A percentile compares a stretch with the other conserved stretches of the same genome.
Conservation (phyloP, 2,329 filamentous ascomycete genomes). For the Niveomyces coronatus region DNA sequence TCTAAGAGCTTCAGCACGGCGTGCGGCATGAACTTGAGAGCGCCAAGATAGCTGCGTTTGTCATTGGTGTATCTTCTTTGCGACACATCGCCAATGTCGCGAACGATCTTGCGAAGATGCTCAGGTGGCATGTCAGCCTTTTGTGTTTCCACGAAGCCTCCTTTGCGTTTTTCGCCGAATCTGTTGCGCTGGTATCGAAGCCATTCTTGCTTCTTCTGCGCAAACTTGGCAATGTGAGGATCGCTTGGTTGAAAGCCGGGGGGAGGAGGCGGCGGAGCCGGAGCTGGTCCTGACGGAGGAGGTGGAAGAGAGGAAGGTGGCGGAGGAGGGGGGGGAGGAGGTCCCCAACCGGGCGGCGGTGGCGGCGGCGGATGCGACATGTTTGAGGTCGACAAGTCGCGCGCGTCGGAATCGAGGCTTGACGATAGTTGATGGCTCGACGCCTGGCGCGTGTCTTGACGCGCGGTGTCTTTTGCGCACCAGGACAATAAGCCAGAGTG, state of each 20-base stretch:
- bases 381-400: constrained; percentile 16
- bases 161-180: constrained; percentile 94
- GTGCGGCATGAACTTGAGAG: constrained; percentile 98
- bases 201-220: constrained; percentile 99
- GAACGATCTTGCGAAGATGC: constrained; percentile 95
- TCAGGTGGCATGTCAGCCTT: constrained; percentile 98
- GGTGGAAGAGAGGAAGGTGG: constrained; percentile 46
- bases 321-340: constrained; percentile 47
- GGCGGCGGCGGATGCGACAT: constrained; percentile 48
- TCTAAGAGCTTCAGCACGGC: constrained; percentile 93
- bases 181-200: constrained; percentile 80
- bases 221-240: constrained; percentile 84
- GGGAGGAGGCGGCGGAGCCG: constrained; percentile 65
- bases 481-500: too few species aligned
- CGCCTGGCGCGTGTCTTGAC: constrained; percentile 26
- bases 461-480: constrained; percentile 15
- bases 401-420: constrained; percentile 1
- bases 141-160: constrained; percentile 92
- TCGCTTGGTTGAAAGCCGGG: constrained; percentile 74
- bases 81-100: constrained; percentile 96
- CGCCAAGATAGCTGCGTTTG: constrained; percentile 94
- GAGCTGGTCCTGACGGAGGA: constrained; percentile 43
- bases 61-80: constrained; percentile 99
- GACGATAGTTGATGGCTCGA: constrained; percentile 20
- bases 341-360: constrained; percentile 49